These are phyloP conservation scores for Candida labiduridarum DNA, from an alignment of 1,139 yeast genomes.

Conservation along the genomic window DNA sequence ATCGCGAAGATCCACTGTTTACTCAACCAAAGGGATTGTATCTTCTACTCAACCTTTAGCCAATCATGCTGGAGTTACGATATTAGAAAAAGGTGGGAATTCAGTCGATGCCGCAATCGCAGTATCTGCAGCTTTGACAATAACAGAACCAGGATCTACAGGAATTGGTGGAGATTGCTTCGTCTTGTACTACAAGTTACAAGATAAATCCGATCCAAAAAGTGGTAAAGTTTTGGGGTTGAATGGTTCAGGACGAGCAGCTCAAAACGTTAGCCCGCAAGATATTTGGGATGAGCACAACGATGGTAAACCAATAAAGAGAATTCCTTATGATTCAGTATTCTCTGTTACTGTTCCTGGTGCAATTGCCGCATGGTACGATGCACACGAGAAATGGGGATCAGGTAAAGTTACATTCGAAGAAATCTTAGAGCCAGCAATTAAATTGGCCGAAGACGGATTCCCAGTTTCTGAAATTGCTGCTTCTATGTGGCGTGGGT, in stretches of 20 bases:
- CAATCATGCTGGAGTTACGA: conserved; percentile 69
- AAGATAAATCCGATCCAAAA: conserved; percentile 27
- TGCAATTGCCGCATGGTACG: conserved; percentile 77
- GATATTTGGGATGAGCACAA: conserved; percentile 46
- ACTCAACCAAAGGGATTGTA: conserved; percentile 74
- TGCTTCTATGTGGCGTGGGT: conserved; percentile 52
- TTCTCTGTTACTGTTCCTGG: conserved; percentile 76
- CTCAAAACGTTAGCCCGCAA: conserved; percentile 53
- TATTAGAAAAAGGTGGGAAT: conserved; percentile 74
- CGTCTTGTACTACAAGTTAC: conserved; percentile 58
- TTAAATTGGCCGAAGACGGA: conserved; percentile 68
- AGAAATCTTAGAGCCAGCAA: conserved; percentile 70
- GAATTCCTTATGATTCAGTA: conserved; percentile 52
- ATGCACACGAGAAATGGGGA: conserved; percentile 71
- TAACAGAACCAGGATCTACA: conserved; percentile 76
- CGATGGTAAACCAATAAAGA: conserved; percentile 39
- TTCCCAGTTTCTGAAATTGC: conserved; percentile 65
- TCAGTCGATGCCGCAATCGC: conserved; percentile 84
- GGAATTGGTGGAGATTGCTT: conserved; percentile 88
- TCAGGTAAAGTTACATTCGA: conserved; percentile 63
- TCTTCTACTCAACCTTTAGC: conserved; percentile 80
- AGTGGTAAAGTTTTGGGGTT: conserved; percentile 56
- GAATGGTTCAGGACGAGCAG: conserved; percentile 79
- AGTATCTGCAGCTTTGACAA: conserved; percentile 71
- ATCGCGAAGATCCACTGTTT: conserved; percentile 77